A percentile compares a stretch with the other conserved stretches of the same genome.
Evolutionary conservation across 345 rosid genomes (phyloP).

Genomic region (Mangifera indica): DNA sequence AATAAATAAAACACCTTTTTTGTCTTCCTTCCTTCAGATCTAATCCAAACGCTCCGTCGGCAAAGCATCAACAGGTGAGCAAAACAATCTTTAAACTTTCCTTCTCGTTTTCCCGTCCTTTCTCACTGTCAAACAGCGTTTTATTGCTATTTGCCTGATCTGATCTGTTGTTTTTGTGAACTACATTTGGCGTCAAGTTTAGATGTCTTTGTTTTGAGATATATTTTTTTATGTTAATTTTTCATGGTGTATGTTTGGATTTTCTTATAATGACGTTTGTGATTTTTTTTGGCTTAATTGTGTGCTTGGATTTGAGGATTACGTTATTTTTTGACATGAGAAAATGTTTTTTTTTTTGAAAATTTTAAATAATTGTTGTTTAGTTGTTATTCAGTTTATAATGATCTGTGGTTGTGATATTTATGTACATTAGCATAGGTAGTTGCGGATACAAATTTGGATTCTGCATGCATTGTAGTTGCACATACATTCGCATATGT

Average conservation of each 20-base stretch:
- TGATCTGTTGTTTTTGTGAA: neutral
- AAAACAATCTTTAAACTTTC: neutral
- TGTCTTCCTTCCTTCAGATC: slow-evolving; percentile 23
- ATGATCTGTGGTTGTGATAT: neutral
- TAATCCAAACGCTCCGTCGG: slow-evolving; percentile 6
- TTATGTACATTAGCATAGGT: neutral
- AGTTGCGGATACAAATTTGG: neutral
- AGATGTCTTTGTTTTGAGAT: neutral
- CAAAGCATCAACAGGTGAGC: slow-evolving; percentile 1
- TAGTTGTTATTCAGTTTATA: neutral
- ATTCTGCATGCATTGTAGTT: neutral
- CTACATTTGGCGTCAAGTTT: neutral
- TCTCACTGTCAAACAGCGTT: neutral
- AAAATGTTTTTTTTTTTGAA: neutral
- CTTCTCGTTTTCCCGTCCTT: neutral
- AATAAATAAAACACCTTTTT: neutral
- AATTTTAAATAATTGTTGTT: neutral
- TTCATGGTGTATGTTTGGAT: neutral
- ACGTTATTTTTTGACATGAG: neutral
- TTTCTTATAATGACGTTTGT: slow-evolving; percentile 1
- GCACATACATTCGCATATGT: no score
- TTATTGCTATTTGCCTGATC: neutral
- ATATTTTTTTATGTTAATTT: neutral
- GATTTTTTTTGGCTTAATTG: neutral
- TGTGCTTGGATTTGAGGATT: neutral